These are phyloP conservation scores for Rhododendron molle DNA, from an alignment of 148 eudicot species.

Conservation along the genomic window DNA sequence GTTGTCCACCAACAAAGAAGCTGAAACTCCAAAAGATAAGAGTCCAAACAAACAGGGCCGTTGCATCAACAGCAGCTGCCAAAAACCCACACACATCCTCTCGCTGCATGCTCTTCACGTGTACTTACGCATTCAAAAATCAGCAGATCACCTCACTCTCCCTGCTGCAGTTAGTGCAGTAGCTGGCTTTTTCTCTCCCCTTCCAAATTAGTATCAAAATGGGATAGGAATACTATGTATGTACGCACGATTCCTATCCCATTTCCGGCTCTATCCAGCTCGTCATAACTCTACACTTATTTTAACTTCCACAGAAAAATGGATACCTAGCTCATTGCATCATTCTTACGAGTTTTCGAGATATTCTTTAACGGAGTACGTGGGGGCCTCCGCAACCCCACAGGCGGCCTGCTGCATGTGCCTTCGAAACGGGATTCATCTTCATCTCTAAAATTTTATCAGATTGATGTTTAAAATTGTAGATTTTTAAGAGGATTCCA, in stretches of 20 bases:
- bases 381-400: too few species aligned
- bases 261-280: not conserved
- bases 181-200: not conserved
- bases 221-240: too few species aligned
- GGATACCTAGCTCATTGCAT: not conserved
- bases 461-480: too few species aligned
- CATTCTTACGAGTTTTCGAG: not conserved
- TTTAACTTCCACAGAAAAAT: not conserved
- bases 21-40: not conserved
- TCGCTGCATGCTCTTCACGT: conserved; percentile 15
- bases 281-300: not conserved
- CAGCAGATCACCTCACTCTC: too few species aligned
- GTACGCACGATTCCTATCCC: not conserved
- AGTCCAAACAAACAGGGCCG: not conserved
- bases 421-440: too few species aligned
- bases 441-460: too few species aligned
- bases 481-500: too few species aligned
- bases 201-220: not conserved
- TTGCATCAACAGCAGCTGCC: conserved; percentile 12
- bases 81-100: not conserved
- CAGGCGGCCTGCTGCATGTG: too few species aligned
- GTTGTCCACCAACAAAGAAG: not conserved
- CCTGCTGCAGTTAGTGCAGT: too few species aligned
- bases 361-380: too few species aligned
- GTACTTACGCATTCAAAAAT: not conserved